Evolutionary conservation across 176 grass and related monocot genomes (phyloP), one percentile per base, ranked within the genome.

Genomic region (Saccharum spontaneum): DNA sequence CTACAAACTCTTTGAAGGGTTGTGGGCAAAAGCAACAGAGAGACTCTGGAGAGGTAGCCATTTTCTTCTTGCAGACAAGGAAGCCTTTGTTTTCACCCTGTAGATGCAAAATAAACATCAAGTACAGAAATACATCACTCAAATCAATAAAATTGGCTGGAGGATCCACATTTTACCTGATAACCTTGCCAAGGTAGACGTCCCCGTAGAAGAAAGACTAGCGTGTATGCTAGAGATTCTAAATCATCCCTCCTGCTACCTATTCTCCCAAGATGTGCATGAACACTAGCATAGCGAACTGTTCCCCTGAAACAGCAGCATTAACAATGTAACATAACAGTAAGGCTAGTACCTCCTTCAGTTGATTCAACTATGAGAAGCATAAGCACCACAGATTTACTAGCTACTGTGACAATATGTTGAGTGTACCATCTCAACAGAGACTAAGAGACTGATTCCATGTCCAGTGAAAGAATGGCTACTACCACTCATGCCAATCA

Each of bases 11-110:
- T 82, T 79, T 92, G 76, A 99, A 99, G 24, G 97, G 92, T 54
- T 89, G 75, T 44, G 94, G 97, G 54, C 90, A 99, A 75, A 97
- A 97, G 76, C 73, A 91, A 88, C 94, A 97, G 3, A 99, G 82
- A 36, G 94, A 91, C 37, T 94, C 90, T 67, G 97, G 97, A 86
- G 94, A 99, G 50, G 97, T 99, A 14, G 86, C 94, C 97, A 99
- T 99, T 86, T 99, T 99, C 86, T 97, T 99, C 82, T 99, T 99
- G 92, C 94, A 99, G 73, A 99, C 97, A 73, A 99, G 94, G 75
- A 99, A 99, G 15, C 94, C 84, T 79, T 99, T 99, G 68, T 99
- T 97, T 69, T 99, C 97, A 89, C 97, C 97, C 97, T 99, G 71
- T 40, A 89, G 34, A 63, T 14, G 54, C 22, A 82, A 55, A 76